Evolutionary conservation across 495 filamentous ascomycete species (phyloP).

Genomic region (Schizothecium vesticola): DNA sequence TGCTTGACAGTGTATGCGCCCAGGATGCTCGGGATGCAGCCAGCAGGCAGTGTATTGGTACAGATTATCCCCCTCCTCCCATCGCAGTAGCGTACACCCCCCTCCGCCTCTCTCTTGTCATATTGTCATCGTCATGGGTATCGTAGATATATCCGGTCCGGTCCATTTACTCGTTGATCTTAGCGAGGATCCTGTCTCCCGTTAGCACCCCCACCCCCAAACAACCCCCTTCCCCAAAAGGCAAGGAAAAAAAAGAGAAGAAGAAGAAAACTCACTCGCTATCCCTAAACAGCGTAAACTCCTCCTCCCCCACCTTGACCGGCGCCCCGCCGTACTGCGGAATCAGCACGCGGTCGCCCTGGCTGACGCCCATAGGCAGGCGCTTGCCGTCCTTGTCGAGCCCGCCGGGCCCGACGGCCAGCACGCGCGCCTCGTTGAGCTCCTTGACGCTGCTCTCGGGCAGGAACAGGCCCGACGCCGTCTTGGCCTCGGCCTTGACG

Average conservation of each 20-base stretch:
- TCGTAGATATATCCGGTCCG: constrained; percentile 15
- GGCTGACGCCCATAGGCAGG: constrained; percentile 68
- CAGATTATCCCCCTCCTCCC: not conserved
- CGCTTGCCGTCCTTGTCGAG: constrained; percentile 84
- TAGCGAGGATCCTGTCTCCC: constrained; percentile 64
- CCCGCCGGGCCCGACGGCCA: constrained; percentile 88
- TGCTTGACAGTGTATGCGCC: not conserved
- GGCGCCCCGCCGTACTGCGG: constrained; percentile 95
- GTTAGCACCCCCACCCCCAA: constrained; percentile 22
- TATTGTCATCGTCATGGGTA: constrained; percentile 31
- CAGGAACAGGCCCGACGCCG: constrained; percentile 91
- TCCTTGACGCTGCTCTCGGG: constrained; percentile 97
- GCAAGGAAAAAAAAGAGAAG: too few species aligned
- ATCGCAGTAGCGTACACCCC: constrained; percentile 4
- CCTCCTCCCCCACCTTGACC: constrained; percentile 95
- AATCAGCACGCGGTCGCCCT: constrained; percentile 92
- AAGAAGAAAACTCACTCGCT: constrained; percentile 67
- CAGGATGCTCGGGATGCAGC: not conserved
- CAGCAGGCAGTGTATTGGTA: not conserved
- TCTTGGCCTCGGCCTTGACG: constrained; percentile 95
- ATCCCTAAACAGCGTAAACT: constrained; percentile 93
- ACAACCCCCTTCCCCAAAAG: not conserved
- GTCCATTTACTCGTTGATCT: constrained; percentile 73
- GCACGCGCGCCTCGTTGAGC: constrained; percentile 91
- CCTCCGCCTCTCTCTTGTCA: constrained; percentile 17